Conservation (phyloP, 2,329 filamentous ascomycete species). For the Apiospora hydei region DNA sequence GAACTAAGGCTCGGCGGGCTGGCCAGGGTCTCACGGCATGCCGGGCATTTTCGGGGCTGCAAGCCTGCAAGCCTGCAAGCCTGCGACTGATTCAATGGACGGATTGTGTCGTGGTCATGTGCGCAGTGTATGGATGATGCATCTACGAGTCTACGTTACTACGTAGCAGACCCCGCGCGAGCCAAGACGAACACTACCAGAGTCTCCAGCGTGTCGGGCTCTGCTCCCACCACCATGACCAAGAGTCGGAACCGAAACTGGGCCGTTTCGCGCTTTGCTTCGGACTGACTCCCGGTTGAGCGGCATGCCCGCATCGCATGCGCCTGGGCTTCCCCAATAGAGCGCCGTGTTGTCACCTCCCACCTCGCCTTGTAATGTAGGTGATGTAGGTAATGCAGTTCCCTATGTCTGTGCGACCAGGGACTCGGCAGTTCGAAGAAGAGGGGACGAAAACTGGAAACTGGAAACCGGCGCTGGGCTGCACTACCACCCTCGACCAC, state of each 20-base stretch:
- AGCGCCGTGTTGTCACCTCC: background rate
- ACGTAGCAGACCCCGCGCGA: background rate
- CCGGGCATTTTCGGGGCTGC: background rate
- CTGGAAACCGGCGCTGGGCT: background rate
- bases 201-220: conserved; percentile 17
- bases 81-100: background rate
- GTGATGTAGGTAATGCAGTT: background rate
- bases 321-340: background rate
- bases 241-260: background rate
- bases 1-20: conserved; percentile 2
- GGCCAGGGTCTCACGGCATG: background rate
- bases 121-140: too few species aligned
- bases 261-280: background rate
- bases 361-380: background rate
- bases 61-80: too few species aligned
- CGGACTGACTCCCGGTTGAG: conserved; percentile 1
- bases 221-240: background rate
- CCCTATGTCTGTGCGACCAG: background rate
- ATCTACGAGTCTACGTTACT: background rate
- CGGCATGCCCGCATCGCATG: background rate
- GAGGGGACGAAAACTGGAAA: background rate
- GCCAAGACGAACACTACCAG: background rate
- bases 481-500: background rate
- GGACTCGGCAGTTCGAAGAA: background rate
- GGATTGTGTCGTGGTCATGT: background rate